Evolutionary conservation across 2,329 filamentous ascomycete genomes (phyloP), one percentile per base, ranked within the genome.

Genomic region (Aspergillus tamarii): DNA sequence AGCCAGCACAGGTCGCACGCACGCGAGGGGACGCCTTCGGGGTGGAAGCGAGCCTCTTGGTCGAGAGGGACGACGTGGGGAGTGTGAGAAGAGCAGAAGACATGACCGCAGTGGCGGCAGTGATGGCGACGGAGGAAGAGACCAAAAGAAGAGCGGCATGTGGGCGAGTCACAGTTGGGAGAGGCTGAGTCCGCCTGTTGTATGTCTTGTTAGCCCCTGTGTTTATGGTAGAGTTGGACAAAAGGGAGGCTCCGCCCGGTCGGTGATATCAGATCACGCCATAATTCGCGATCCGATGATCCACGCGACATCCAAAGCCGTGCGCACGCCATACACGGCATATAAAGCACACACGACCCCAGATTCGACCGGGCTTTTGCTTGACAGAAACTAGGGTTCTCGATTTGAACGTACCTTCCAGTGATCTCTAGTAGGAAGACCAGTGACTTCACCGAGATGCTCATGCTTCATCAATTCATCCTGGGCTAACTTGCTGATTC

Each of bases 31-130:
- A 79, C 76, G 7, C 87, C 88, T 21, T 87, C 78, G 0, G 87
- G 85, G 68, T 89, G 87, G 76, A 88, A 89, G 61, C 84, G 84
- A 19, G 88, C 88, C 62, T 87, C 81, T 75, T 89, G 88, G 70
- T 89, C 87, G 19, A 90, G 84, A 9, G 85, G 85, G 12, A 89
- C 85, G 56, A 79, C 76, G 71, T 84, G 81, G 53, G 82, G 79
- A 57, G 84, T 85, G 77, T 90, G 87, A 39, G 83, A 80, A 64
- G 83, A 82, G 77, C 88, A 90, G 73, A 89, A 89, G 70, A 90
- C 84, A 70, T 88, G 84, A 50, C 88, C 88, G 69, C 88, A 90
- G 69, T 88, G 87, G 63, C 88, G 85, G 76, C 88, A 90, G 76
- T 90, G 88, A 72, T 90, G 88, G 63, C 87, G 86, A 57, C 88